A percentile compares a stretch with the other conserved stretches of the same genome.
Conservation (phyloP, 192 early-diverging fungal species). For the Endogone sp. region DNA sequence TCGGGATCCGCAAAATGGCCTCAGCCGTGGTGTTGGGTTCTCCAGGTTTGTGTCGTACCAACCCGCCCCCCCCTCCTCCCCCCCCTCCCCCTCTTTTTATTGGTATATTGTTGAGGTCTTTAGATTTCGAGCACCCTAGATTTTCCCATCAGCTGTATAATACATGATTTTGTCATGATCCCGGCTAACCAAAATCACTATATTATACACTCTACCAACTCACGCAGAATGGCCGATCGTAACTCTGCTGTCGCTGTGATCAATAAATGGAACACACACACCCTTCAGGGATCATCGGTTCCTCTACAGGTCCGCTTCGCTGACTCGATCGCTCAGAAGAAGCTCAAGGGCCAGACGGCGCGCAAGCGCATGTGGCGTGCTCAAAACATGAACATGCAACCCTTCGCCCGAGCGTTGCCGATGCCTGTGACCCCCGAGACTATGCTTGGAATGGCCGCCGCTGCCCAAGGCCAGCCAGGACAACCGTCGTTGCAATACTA, state of each 20-base stretch:
- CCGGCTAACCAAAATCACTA: neutral
- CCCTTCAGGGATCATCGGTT: conserved; percentile 53
- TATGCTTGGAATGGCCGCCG: conserved; percentile 38
- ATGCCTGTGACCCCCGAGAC: conserved; percentile 46
- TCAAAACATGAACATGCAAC: conserved; percentile 22
- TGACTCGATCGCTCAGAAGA: conserved; percentile 75
- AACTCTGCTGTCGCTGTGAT: conserved; percentile 65
- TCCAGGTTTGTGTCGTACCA: conserved; percentile 46
- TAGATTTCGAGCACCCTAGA: too few relatives aligned
- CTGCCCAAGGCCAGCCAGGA: neutral
- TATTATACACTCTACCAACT: too few relatives aligned
- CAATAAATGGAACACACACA: conserved; percentile 57
- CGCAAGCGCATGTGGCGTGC: conserved; percentile 35
- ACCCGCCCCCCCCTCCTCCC: too few relatives aligned
- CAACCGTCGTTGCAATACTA: neutral
- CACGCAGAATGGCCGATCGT: conserved; percentile 60
- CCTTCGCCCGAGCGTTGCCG: conserved; percentile 10
- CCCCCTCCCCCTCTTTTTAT: too few relatives aligned
- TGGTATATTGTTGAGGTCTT: too few relatives aligned
- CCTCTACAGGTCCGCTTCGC: conserved; percentile 77
- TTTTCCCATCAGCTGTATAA: too few relatives aligned
- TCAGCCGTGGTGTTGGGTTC: conserved; percentile 79
- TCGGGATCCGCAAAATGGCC: conserved; percentile 57
- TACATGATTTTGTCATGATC: too few relatives aligned
- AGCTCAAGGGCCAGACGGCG: conserved; percentile 61